These are phyloP conservation scores for Penicillium janthinellum DNA, from an alignment of 2,329 filamentous ascomycete species.

Conservation along the genomic window DNA sequence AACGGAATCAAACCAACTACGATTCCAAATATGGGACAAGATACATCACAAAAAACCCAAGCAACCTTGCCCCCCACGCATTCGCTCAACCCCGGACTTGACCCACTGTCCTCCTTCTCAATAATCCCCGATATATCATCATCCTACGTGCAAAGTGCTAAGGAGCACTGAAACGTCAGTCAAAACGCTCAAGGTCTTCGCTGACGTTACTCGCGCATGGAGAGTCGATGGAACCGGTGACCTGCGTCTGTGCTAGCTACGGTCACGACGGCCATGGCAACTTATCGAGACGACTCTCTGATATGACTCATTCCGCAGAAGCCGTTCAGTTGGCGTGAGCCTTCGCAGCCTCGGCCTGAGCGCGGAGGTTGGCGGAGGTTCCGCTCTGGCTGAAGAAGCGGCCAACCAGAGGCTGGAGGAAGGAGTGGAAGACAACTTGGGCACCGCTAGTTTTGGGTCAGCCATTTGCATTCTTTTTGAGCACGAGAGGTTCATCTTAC, in stretches of 20 bases:
- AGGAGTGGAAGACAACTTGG: slow-evolving; percentile 93
- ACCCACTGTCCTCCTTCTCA: slow-evolving; percentile 3
- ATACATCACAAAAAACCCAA: slow-evolving; percentile 11
- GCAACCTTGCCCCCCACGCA: background rate
- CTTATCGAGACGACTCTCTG: slow-evolving; percentile 27
- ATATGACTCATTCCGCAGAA: slow-evolving; percentile 13
- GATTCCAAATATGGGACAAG: slow-evolving; percentile 13
- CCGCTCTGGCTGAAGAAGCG: slow-evolving; percentile 82
- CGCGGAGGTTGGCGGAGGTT: slow-evolving; percentile 82
- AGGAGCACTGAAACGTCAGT: background rate
- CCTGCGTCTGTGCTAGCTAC: slow-evolving; percentile 2
- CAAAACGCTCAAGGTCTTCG: slow-evolving; percentile 15
- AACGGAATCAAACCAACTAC: slow-evolving; percentile 7
- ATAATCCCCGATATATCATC: slow-evolving; percentile 14
- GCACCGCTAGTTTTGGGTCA: slow-evolving; percentile 67
- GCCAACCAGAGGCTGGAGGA: slow-evolving; percentile 86
- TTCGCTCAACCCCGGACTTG: slow-evolving; percentile 9
- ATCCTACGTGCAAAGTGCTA: slow-evolving; percentile 8
- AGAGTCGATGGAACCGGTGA: slow-evolving; percentile 28
- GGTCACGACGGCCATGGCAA: slow-evolving; percentile 8
- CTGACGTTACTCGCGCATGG: slow-evolving; percentile 12
- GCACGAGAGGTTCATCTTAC: slow-evolving; percentile 57
- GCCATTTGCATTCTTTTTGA: background rate
- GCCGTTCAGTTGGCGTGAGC: slow-evolving; percentile 62
- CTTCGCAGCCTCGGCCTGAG: slow-evolving; percentile 76